Percentiles rank a stretch among this genome's conserved stretches.
Evolutionary conservation across 495 filamentous ascomycete species (phyloP).

Genomic region (Cladorrhinum samala): DNA sequence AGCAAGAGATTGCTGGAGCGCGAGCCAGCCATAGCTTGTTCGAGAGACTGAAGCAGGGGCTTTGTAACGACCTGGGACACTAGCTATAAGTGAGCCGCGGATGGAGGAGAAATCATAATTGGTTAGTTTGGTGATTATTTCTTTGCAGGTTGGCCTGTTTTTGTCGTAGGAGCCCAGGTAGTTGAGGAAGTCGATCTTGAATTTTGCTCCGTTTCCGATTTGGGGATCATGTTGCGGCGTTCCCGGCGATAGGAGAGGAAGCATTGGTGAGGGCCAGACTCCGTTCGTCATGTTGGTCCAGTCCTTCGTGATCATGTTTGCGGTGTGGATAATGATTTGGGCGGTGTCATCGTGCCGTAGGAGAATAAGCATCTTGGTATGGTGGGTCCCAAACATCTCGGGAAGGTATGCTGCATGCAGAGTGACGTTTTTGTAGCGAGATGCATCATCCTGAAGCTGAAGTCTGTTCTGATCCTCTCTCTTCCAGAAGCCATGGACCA

Average conservation of each 20-base stretch:
- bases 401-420: conserved; percentile 75
- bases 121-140: conserved; percentile 50
- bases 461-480: conserved; percentile 57
- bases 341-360: conserved; percentile 69
- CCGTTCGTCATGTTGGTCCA: conserved; percentile 87
- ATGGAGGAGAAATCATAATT: conserved; percentile 66
- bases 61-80: conserved; percentile 62
- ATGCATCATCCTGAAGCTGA: conserved; percentile 51
- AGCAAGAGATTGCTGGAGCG: conserved; percentile 54
- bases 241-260: conserved; percentile 41
- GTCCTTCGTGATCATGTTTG: conserved; percentile 80
- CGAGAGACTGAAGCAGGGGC: conserved; percentile 26
- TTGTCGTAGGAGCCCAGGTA: conserved; percentile 67
- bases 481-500: conserved; percentile 89
- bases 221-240: neutral
- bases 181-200: conserved; percentile 68
- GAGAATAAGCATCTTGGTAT: conserved; percentile 75
- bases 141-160: conserved; percentile 40
- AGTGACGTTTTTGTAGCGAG: conserved; percentile 59
- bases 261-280: conserved; percentile 70
- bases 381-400: conserved; percentile 81
- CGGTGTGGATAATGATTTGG: conserved; percentile 81
- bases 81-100: conserved; percentile 68
- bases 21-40: conserved; percentile 64
- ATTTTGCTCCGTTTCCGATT: conserved; percentile 58